A percentile compares a stretch with the other conserved stretches of the same genome.
Conservation (phyloP, 352 stramenopile species). For the Globisporangium perplexum region DNA sequence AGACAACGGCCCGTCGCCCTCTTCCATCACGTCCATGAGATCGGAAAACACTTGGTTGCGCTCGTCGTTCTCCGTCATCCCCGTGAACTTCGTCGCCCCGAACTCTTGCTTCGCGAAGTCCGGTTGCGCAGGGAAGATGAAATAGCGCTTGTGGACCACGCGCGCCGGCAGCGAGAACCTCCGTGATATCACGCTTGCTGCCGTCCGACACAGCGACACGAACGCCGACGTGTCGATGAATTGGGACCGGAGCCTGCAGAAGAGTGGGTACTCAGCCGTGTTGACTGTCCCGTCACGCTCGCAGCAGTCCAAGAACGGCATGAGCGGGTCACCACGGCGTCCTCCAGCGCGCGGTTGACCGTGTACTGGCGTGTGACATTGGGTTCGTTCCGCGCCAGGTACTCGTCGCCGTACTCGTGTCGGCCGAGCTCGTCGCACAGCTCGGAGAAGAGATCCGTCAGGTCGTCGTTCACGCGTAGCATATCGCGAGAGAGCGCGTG, state of each 20-base stretch:
- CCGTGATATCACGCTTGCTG: constrained; percentile 11
- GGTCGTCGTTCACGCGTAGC: constrained; percentile 25
- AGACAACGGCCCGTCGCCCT: not conserved
- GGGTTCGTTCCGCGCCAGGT: constrained; percentile 8
- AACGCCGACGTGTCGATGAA: constrained; percentile 1
- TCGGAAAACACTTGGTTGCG: constrained; percentile 13
- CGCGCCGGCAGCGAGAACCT: constrained; percentile 11
- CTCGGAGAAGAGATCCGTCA: constrained; percentile 20
- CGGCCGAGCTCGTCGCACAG: constrained; percentile 22
- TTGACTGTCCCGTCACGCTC: constrained; percentile 19
- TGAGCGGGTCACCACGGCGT: constrained; percentile 21
- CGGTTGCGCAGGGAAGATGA: constrained; percentile 12
- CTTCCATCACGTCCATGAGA: constrained; percentile 17
- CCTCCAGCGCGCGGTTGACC: constrained; percentile 16
- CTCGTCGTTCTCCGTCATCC: not conserved
- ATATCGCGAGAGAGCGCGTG: constrained; percentile 27
- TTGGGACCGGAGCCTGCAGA: not conserved
- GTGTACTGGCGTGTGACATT: constrained; percentile 15
- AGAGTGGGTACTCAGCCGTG: constrained; percentile 3
- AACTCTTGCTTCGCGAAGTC: constrained; percentile 19
- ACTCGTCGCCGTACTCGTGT: constrained; percentile 15
- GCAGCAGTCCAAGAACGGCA: constrained; percentile 24
- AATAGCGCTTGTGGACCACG: constrained; percentile 11
- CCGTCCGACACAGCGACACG: constrained; percentile 5
- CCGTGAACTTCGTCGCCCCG: constrained; percentile 2